Evolutionary conservation across 768 basidiomycete genomes (phyloP).

Genomic region (Serendipita indica): DNA sequence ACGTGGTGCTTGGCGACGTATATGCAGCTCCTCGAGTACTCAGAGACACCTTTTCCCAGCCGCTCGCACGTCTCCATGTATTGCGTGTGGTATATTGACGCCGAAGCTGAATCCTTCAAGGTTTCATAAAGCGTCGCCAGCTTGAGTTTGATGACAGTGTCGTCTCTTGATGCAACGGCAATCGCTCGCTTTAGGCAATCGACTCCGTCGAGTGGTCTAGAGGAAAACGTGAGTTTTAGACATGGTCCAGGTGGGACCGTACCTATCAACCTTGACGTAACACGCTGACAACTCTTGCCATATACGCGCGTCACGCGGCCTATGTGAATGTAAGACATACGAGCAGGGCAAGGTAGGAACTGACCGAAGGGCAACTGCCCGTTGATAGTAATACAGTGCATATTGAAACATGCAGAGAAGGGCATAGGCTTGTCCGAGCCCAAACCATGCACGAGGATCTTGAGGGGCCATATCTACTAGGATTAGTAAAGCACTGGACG

Average conservation of each 20-base stretch:
- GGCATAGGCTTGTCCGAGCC: conserved; percentile 95
- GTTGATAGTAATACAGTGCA: conserved; percentile 90
- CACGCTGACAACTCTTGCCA: conserved; percentile 93
- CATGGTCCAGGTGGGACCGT: conserved; percentile 15
- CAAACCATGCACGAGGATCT: conserved; percentile 97
- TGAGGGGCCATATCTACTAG: conserved; percentile 79
- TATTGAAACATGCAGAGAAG: conserved; percentile 94
- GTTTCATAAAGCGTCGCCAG: conserved; percentile 57
- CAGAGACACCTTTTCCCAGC: conserved; percentile 51
- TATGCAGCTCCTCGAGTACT: conserved; percentile 72
- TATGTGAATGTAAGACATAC: conserved; percentile 20
- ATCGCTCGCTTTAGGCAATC: conserved; percentile 86
- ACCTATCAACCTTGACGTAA: conserved; percentile 86
- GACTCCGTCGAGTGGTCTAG: conserved; percentile 73
- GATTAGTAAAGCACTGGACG: background rate
- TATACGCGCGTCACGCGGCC: conserved; percentile 89
- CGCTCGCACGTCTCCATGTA: conserved; percentile 19
- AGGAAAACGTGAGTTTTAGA: conserved; percentile 7
- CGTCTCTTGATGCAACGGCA: conserved; percentile 60
- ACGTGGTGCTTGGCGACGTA: conserved; percentile 73
- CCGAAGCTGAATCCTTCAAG: conserved; percentile 49
- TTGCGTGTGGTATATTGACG: conserved; percentile 51
- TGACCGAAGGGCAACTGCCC: conserved; percentile 82
- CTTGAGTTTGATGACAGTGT: conserved; percentile 56
- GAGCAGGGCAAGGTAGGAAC: conserved; percentile 13